Evolutionary conservation across 2,329 filamentous ascomycete species (phyloP), one percentile per base, ranked within the genome.

Genomic region (Microcera coccophila): DNA sequence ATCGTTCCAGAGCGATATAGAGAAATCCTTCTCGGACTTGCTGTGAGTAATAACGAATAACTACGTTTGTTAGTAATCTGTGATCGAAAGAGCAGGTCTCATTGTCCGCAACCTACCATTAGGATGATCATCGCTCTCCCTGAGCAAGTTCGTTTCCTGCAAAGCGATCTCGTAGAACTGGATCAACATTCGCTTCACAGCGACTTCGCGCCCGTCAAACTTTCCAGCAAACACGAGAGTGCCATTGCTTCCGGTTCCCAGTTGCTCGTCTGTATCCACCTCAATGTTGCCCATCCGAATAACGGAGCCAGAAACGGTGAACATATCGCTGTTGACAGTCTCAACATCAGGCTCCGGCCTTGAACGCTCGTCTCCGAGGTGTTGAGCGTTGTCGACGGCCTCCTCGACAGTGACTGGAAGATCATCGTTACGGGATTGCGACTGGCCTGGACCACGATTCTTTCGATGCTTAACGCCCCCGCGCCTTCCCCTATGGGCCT

Each of bases 141-240:
- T 79, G 10, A 98, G 70, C 39, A 97, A 74, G 47, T 85, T 85
- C 1, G 95, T 95, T 67, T 98, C 93, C 58, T 95, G 90, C 10
- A 88, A 90, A 1, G 93, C 93, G 54, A 98, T 87, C 52, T 95
- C 91, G 62, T 90, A 96, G 58, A 96, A 96, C 54, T 95, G 88
- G 24, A 91, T 88, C 47, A 97, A 74, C 89, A 98, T 95, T 24
- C 93, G 82, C 73, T 98, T 98, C 36, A 98, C 89, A 1, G 93
- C 93, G 19, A 98, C 91, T 34, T 90, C 85, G 38, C 90, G 84
- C 18, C 90, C 90, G 63, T 95, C 93, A 62, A 95, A 97, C 41
- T 84, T 87, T n/a, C 93, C 93, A 37, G 88, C 85, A 64, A 93
- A 97, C 1, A 98, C 93, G 40, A 94, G 82, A 0, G 93, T 98